phyloP scores from a whole-genome alignment of 139 green algal species.

The Micractinium sp. region DNA sequence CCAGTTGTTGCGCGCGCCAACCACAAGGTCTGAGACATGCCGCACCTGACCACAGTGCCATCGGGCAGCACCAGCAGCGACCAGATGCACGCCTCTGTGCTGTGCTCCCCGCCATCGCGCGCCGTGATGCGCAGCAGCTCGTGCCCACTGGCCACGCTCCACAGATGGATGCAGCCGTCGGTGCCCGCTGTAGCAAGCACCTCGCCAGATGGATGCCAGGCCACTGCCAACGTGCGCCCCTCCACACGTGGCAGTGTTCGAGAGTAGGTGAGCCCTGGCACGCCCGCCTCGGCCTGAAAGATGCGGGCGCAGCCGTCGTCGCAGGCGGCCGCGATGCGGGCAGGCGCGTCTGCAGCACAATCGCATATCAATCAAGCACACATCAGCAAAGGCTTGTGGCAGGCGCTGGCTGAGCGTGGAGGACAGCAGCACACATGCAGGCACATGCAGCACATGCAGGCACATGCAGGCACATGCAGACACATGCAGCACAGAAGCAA shows the following conservation, averaged over 20 bases:
- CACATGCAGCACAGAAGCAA: background rate
- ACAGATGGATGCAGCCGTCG: constrained; percentile 75
- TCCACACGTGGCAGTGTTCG: constrained; percentile 65
- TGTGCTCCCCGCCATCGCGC: constrained; percentile 15
- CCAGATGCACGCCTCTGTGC: constrained; percentile 79
- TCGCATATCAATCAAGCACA: background rate
- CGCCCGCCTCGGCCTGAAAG: constrained; percentile 65
- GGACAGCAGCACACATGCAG: too few relatives aligned
- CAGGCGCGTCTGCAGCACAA: background rate
- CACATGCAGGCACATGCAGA: background rate
- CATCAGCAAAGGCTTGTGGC: background rate
- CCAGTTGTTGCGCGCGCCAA: background rate
- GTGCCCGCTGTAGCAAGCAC: constrained; percentile 68
- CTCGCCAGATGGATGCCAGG: constrained; percentile 77
- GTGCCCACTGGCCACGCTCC: constrained; percentile 57
- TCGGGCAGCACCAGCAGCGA: constrained; percentile 78
- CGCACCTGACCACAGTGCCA: constrained; percentile 77
- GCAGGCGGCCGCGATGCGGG: constrained; percentile 82
- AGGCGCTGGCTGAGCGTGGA: too few relatives aligned
- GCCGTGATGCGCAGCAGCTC: constrained; percentile 83
- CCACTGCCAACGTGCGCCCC: constrained; percentile 71
- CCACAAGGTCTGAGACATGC: background rate
- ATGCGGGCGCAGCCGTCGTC: constrained; percentile 91
- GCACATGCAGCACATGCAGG: background rate
- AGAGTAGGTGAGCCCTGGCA: constrained; percentile 53